Conservation (phyloP, 2,329 filamentous ascomycete species). For the Ceratocystis harringtonii region DNA sequence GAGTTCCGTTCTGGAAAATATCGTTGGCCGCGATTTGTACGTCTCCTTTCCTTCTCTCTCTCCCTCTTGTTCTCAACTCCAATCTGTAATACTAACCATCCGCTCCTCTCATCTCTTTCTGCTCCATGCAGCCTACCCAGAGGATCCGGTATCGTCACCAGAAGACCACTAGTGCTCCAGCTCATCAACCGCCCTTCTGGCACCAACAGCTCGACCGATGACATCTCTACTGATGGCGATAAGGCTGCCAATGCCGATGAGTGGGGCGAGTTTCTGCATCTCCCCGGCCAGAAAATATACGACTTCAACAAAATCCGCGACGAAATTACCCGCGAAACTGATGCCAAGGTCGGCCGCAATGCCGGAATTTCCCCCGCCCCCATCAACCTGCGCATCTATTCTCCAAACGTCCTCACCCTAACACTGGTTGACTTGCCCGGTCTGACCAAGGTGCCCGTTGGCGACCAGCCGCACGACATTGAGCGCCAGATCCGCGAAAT, state of each 20-base stretch:
- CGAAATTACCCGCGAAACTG: conserved; percentile 92
- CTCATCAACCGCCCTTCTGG: conserved; percentile 80
- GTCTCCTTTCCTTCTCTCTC: conserved; percentile 26
- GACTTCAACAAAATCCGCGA: conserved; percentile 98
- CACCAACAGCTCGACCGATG: conserved; percentile 57
- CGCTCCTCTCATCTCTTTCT: conserved; percentile 21
- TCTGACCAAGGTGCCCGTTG: conserved; percentile 90
- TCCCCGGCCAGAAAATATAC: conserved; percentile 91
- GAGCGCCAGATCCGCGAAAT: conserved; percentile 94
- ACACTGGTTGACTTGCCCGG: conserved; percentile 94
- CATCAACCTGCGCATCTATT: conserved; percentile 97
- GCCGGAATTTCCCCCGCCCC: conserved; percentile 90
- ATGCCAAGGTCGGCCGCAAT: conserved; percentile 91
- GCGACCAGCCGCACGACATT: conserved; percentile 91
- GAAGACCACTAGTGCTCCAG: conserved; percentile 89
- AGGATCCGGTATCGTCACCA: conserved; percentile 93
- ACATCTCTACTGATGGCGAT: conserved; percentile 54
- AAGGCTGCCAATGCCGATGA: conserved; percentile 84
- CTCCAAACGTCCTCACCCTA: conserved; percentile 90
- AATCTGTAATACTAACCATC: conserved; percentile 17
- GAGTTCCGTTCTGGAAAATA: conserved; percentile 97
- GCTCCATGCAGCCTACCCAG: conserved; percentile 60
- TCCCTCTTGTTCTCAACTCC: background rate
- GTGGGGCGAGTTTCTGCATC: conserved; percentile 97
- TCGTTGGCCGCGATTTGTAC: conserved; percentile 97